Evolutionary conservation across 78 protist genomes (phyloP).

Genomic region (Pigoraptor vietnamica): DNA sequence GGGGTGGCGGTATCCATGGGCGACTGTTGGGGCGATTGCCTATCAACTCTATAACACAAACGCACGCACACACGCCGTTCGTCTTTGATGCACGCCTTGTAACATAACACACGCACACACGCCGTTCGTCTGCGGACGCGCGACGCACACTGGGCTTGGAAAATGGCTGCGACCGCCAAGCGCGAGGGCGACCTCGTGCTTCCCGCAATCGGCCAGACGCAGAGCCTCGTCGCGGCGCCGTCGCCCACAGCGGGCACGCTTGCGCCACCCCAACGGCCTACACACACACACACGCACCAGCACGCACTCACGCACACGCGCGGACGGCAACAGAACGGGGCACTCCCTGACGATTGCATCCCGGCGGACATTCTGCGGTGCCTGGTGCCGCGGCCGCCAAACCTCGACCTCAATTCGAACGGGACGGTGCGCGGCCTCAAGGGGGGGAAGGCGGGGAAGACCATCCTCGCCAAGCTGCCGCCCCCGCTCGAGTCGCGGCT

Average conservation of each 20-base stretch:
- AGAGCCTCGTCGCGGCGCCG: background rate
- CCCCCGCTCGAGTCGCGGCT: background rate
- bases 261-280: too few relatives aligned
- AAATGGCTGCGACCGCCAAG: background rate
- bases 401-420: background rate
- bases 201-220: background rate
- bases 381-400: background rate
- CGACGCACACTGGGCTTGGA: too few relatives aligned
- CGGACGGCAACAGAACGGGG: background rate
- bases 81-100: too few relatives aligned
- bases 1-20: too few relatives aligned
- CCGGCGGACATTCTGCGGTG: background rate
- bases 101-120: too few relatives aligned
- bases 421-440: background rate
- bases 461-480: background rate
- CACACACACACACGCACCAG: too few relatives aligned
- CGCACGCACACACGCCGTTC: too few relatives aligned
- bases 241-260: too few relatives aligned
- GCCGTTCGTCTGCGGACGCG: too few relatives aligned
- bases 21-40: too few relatives aligned
- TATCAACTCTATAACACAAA: too few relatives aligned
- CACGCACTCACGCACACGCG: background rate
- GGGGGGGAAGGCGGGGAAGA: background rate
- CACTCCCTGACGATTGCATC: background rate
- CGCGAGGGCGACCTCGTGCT: background rate